A percentile compares a stretch with the other conserved stretches of the same genome.
phyloP scores from a whole-genome alignment of 2,329 filamentous ascomycete species.

The Ophiocordyceps camponoti-saundersi region DNA sequence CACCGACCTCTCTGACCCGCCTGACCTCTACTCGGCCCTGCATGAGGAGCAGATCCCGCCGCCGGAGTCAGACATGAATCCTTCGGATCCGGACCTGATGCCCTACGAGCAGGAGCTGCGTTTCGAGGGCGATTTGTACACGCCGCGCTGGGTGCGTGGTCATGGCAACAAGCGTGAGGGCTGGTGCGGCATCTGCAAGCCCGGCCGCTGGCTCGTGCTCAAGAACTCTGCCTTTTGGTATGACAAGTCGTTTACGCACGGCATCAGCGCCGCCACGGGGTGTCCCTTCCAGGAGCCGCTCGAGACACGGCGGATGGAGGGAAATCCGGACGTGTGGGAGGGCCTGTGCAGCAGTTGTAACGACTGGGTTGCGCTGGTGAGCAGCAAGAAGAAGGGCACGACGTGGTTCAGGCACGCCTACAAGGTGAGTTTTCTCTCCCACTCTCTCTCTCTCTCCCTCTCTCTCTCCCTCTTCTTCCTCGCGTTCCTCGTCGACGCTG shows the following conservation, averaged over 20 bases:
- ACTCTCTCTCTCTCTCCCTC: no score
- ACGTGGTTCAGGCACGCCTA: constrained; percentile 85
- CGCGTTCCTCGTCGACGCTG: neutral
- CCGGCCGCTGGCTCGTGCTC: constrained; percentile 68
- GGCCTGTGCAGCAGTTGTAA: constrained; percentile 63
- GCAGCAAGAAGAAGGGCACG: constrained; percentile 82
- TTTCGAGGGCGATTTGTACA: constrained; percentile 70
- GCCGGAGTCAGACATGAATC: constrained; percentile 68
- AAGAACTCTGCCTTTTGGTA: constrained; percentile 92
- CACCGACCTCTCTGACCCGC: constrained; percentile 55
- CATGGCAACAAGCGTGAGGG: constrained; percentile 78
- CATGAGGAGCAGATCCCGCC: constrained; percentile 58
- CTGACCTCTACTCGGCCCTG: constrained; percentile 60
- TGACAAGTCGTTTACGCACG: constrained; percentile 79
- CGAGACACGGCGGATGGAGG: constrained; percentile 59
- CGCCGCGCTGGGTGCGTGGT: constrained; percentile 67
- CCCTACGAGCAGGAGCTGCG: constrained; percentile 66
- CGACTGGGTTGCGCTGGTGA: constrained; percentile 67
- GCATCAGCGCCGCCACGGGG: constrained; percentile 68
- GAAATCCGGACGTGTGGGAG: constrained; percentile 69
- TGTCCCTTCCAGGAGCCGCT: constrained; percentile 63
- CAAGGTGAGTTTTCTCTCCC: no score
- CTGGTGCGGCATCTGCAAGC: constrained; percentile 81
- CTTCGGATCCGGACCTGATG: constrained; percentile 54
- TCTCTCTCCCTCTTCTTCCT: neutral